phyloP scores from a whole-genome alignment of 192 early-diverging fungal species.

The Thoreauomyces humboldtii region DNA sequence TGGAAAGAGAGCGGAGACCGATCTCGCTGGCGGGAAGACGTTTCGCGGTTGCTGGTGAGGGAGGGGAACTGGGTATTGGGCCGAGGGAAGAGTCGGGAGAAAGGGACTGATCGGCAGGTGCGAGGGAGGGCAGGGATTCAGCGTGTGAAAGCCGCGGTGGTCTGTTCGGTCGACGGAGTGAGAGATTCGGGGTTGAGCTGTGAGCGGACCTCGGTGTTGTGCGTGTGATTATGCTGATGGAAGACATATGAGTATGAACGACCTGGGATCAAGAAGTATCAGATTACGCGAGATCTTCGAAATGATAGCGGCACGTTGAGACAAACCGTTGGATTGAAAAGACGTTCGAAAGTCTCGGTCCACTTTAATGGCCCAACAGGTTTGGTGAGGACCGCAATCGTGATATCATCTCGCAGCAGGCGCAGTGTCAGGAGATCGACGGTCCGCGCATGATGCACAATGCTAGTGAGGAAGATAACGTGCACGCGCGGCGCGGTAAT shows the following conservation, averaged over 20 bases:
- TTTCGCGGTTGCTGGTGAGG: not conserved
- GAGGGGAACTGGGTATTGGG: not conserved
- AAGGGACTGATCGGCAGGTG: not conserved
- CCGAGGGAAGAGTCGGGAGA: not conserved
- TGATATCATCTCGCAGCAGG: not conserved
- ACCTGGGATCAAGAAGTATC: too few relatives aligned
- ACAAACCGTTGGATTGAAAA: too few relatives aligned
- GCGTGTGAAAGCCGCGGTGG: not conserved
- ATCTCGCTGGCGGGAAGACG: not conserved
- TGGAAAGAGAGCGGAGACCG: too few relatives aligned
- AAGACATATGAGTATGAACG: too few relatives aligned
- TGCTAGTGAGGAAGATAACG: not conserved
- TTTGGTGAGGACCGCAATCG: conserved; percentile 7
- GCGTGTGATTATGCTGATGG: not conserved
- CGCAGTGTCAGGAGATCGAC: not conserved
- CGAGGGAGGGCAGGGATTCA: not conserved
- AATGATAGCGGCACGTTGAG: too few relatives aligned
- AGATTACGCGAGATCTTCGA: too few relatives aligned
- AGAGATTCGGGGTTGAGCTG: not conserved
- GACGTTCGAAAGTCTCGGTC: not conserved
- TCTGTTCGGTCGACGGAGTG: not conserved
- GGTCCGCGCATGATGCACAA: conserved; percentile 3
- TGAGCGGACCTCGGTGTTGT: not conserved
- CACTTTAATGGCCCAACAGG: conserved; percentile 15
- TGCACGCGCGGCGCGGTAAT: not conserved